Conservation (phyloP, 1,284 basidiomycete genomes). For the Ceratobasidium sp. region DNA sequence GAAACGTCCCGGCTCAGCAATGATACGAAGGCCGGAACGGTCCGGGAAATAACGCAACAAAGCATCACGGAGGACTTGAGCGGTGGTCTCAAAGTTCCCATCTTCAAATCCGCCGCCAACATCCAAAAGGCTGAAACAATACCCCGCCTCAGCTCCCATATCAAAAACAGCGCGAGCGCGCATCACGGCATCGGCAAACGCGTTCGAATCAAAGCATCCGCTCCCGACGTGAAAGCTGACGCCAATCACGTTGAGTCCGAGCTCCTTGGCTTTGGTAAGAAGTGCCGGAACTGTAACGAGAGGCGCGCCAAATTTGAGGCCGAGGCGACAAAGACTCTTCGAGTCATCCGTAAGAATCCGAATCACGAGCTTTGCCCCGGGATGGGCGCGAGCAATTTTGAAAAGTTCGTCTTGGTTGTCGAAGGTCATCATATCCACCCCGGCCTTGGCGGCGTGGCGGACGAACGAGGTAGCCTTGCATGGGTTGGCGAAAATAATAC, state of each 20-base stretch:
- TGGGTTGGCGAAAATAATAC: constrained; percentile 98
- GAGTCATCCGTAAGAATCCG: constrained; percentile 98
- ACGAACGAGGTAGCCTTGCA: constrained; percentile 98
- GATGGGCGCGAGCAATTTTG: constrained; percentile 89
- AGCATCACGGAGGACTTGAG: constrained; percentile 74
- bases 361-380: constrained; percentile 86
- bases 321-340: constrained; percentile 92
- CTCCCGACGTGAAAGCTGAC: constrained; percentile 99
- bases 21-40: constrained; percentile 74
- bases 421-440: constrained; percentile 96
- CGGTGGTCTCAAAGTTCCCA: constrained; percentile 85
- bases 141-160: constrained; percentile 86
- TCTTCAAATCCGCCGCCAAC: constrained; percentile 97
- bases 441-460: constrained; percentile 79
- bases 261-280: constrained; percentile 80
- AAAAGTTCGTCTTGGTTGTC: constrained; percentile 98
- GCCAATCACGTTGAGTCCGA: constrained; percentile 89
- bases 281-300: constrained; percentile 83
- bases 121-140: constrained; percentile 86
- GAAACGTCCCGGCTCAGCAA: constrained; percentile 97
- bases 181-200: constrained; percentile 90
- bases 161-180: constrained; percentile 88
- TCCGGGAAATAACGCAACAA: constrained; percentile 90
- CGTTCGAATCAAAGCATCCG: constrained; percentile 92
- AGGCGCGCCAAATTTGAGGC: constrained; percentile 97